phyloP scores from a whole-genome alignment of 768 basidiomycete genomes.

The Psilocybe tampanensis region DNA sequence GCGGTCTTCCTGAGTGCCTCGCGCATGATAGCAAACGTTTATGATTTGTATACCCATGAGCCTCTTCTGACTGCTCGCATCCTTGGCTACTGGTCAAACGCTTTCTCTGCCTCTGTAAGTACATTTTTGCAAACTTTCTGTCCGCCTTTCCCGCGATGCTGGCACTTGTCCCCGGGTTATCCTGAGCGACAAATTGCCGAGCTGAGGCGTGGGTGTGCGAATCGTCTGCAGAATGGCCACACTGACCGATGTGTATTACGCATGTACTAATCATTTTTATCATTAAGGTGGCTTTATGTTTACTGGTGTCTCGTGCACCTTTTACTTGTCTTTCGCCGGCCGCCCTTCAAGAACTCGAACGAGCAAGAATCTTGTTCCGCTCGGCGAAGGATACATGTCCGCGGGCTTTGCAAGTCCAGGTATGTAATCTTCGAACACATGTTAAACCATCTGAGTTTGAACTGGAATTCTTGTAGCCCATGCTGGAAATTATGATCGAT shows the following conservation, averaged over 20 bases:
- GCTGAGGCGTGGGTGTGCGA: constrained; percentile 20
- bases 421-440: constrained; percentile 30
- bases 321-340: constrained; percentile 64
- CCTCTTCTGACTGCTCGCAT: constrained; percentile 60
- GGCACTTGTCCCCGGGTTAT: constrained; percentile 1
- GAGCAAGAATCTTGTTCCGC: constrained; percentile 47
- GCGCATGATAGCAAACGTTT: constrained; percentile 62
- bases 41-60: constrained; percentile 57
- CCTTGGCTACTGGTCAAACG: constrained; percentile 55
- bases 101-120: constrained; percentile 54
- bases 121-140: constrained; percentile 4
- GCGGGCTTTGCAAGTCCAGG: constrained; percentile 46
- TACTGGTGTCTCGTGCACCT: constrained; percentile 66
- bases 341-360: constrained; percentile 62
- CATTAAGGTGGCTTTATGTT: constrained; percentile 49
- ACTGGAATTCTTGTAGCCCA: constrained; percentile 34
- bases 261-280: constrained; percentile 3
- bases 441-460: constrained; percentile 1
- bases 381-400: constrained; percentile 47
- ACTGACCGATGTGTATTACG: background rate
- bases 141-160: constrained; percentile 10
- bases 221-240: constrained; percentile 3
- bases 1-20: constrained; percentile 68
- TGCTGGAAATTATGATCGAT: constrained; percentile 51
- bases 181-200: constrained; percentile 1